Percentiles rank a stretch among this genome's conserved stretches.
phyloP scores from a whole-genome alignment of 768 basidiomycete genomes.

The Cubamyces sp. region DNA sequence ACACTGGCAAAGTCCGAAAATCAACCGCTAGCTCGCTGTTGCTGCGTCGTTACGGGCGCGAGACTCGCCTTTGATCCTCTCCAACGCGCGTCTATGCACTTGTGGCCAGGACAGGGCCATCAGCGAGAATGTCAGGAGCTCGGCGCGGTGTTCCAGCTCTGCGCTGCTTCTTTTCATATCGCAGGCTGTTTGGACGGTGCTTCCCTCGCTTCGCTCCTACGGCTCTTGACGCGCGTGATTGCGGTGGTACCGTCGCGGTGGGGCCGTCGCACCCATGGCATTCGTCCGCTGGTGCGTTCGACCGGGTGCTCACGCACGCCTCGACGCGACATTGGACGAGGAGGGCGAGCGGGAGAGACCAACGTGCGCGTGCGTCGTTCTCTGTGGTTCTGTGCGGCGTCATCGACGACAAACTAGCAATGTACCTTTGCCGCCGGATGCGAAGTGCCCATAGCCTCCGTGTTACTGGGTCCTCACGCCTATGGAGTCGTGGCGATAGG shows the following conservation, averaged over 20 bases:
- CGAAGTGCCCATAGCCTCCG: background rate
- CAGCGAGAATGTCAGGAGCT: slow-evolving; percentile 9
- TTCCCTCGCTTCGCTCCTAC: slow-evolving; percentile 3
- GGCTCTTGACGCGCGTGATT: slow-evolving; percentile 19
- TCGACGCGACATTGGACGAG: slow-evolving; percentile 7
- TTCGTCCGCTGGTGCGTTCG: background rate
- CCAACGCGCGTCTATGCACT: no score
- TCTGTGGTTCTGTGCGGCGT: background rate
- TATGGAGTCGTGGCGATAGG: no score
- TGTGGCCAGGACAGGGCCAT: no score
- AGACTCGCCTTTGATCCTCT: no score
- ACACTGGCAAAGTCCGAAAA: no score
- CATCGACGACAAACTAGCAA: background rate
- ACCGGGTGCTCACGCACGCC: slow-evolving; percentile 1
- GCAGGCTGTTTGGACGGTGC: background rate
- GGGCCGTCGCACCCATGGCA: background rate
- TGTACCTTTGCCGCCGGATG: no score
- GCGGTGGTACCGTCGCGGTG: background rate
- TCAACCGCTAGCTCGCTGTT: no score
- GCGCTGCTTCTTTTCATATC: slow-evolving; percentile 1
- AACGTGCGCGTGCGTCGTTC: slow-evolving; percentile 4
- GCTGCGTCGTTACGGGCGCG: no score
- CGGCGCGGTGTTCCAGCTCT: slow-evolving; percentile 20
- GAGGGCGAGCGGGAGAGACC: background rate
- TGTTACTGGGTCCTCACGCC: no score